Percentiles rank a stretch among this genome's conserved stretches.
These are phyloP conservation scores for Cytospora leucostoma DNA, from an alignment of 2,329 filamentous ascomycete species.

Conservation along the genomic window DNA sequence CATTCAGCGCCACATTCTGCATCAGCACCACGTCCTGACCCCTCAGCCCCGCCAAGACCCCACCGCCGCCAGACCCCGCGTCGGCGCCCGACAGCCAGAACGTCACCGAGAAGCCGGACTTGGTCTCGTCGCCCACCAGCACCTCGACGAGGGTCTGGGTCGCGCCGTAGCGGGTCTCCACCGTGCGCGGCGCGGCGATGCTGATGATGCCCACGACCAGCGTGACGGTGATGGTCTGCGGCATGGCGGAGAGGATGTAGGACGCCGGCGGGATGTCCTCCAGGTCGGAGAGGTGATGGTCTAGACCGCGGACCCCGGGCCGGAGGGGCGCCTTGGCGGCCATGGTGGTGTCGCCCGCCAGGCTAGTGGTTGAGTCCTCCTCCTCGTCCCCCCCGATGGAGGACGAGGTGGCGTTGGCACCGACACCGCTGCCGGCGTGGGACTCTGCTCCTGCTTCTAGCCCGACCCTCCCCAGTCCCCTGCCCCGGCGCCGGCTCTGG, in stretches of 20 bases:
- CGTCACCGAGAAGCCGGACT: constrained; percentile 75
- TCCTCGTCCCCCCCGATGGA: neutral
- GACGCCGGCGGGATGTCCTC: constrained; percentile 68
- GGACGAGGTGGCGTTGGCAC: neutral
- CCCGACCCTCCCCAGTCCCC: constrained; percentile 21
- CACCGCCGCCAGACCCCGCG: constrained; percentile 36
- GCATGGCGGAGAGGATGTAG: constrained; percentile 67
- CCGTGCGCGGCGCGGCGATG: constrained; percentile 64
- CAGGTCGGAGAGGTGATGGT: constrained; percentile 61
- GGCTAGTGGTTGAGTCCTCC: constrained; percentile 32
- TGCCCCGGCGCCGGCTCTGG: constrained; percentile 16
- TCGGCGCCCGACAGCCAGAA: constrained; percentile 69
- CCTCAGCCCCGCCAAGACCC: constrained; percentile 51
- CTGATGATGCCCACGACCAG: constrained; percentile 79
- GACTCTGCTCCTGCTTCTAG: constrained; percentile 27
- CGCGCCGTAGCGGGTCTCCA: constrained; percentile 66
- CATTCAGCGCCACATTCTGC: constrained; percentile 75
- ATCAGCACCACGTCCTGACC: constrained; percentile 77
- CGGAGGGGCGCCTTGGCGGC: constrained; percentile 30
- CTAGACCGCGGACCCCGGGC: constrained; percentile 33
- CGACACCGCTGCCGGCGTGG: constrained; percentile 42
- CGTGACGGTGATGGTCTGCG: constrained; percentile 81
- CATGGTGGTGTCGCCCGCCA: constrained; percentile 31
- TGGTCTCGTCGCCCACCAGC: constrained; percentile 82
- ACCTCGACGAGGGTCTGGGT: constrained; percentile 71